A percentile compares a stretch with the other conserved stretches of the same genome.
These are phyloP conservation scores for Garcia nutans DNA, from an alignment of 345 rosid species.

Conservation along the genomic window DNA sequence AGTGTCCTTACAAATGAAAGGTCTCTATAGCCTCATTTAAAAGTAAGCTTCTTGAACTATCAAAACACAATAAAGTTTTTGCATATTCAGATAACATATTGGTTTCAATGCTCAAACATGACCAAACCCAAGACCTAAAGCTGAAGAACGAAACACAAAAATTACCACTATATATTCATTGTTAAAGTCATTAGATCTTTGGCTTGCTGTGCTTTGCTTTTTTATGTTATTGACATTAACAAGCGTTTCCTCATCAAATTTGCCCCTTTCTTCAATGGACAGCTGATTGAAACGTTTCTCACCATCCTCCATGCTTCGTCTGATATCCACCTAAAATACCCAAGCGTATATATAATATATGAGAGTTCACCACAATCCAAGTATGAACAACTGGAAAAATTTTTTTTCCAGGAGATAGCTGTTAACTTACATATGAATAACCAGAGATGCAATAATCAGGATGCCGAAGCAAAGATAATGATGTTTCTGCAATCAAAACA, in stretches of 20 bases:
- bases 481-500: constrained; percentile 62
- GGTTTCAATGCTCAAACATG: background rate
- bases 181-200: constrained; percentile 62
- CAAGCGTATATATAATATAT: background rate
- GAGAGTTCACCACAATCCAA: background rate
- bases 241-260: constrained; percentile 92
- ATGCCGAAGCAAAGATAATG: constrained; percentile 82
- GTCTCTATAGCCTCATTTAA: too few relatives aligned
- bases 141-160: background rate
- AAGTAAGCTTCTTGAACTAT: background rate
- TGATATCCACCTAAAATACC: constrained; percentile 61
- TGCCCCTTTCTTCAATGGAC: constrained; percentile 94
- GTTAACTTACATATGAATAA: constrained; percentile 75
- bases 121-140: background rate
- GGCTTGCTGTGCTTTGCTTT: constrained; percentile 55
- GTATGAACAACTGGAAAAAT: background rate
- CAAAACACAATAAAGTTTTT: background rate
- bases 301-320: constrained; percentile 67
- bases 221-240: constrained; percentile 82
- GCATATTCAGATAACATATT: background rate
- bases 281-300: constrained; percentile 89
- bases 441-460: constrained; percentile 97
- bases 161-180: constrained; percentile 92
- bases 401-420: background rate
- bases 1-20: too few relatives aligned